Percentiles rank a stretch among this genome's conserved stretches.
Conservation (phyloP, 805 yeast species). For the Geotrichum ghanense region DNA sequence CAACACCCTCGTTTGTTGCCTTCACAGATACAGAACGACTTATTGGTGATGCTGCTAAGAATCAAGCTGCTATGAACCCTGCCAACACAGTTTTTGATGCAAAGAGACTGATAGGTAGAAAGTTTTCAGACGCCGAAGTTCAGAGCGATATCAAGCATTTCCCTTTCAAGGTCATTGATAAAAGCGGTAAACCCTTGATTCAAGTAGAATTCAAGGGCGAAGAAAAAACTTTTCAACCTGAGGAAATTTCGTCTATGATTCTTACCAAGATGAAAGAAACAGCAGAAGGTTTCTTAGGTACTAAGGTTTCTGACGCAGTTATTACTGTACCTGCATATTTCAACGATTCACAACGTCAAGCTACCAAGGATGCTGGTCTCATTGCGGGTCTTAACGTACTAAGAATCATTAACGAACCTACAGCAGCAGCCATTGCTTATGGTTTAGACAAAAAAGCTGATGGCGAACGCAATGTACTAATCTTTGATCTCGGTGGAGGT, state of each 20-base stretch:
- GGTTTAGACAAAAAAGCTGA: conserved; percentile 60
- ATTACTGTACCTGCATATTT: conserved; percentile 94
- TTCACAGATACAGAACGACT: conserved; percentile 89
- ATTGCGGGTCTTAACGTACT: conserved; percentile 91
- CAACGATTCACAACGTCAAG: conserved; percentile 96
- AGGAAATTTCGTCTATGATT: conserved; percentile 91
- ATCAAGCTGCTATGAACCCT: conserved; percentile 95
- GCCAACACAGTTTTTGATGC: conserved; percentile 85
- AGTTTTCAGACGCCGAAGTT: conserved; percentile 67
- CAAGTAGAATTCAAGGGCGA: conserved; percentile 83
- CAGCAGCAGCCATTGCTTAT: conserved; percentile 98
- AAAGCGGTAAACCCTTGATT: conserved; percentile 75
- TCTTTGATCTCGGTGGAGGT: conserved; percentile 97
- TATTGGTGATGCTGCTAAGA: conserved; percentile 95
- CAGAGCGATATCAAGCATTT: conserved; percentile 71
- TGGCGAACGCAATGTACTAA: conserved; percentile 76
- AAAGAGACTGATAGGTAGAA: conserved; percentile 81
- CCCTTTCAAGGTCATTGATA: conserved; percentile 71
- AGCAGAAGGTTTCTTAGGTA: conserved; percentile 82
- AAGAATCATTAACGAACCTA: conserved; percentile 92
- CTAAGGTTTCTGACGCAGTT: conserved; percentile 77
- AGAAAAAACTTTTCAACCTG: conserved; percentile 75
- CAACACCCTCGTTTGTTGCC: conserved; percentile 91
- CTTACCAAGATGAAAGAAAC: conserved; percentile 84
- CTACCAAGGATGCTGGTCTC: conserved; percentile 92